Base-by-base conservation (phyloP, 768 basidiomycete species). In the Tulasnella sp. region DNA sequence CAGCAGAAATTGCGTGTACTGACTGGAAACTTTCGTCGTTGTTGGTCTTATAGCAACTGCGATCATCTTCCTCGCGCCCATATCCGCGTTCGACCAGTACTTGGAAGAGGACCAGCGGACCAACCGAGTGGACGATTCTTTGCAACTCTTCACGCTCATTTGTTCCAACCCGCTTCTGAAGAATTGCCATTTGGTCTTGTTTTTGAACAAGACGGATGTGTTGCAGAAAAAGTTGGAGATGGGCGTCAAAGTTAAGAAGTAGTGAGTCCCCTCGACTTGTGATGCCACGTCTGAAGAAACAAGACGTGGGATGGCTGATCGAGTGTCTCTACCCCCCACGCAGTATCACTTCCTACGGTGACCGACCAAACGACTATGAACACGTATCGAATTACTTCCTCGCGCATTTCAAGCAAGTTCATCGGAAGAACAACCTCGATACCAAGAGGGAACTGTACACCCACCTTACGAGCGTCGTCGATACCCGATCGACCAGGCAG, bases 31-130 rank as follows among this genome's bases (percentile, higher is more conserved):
- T 17, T 38, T 1, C 19, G 34, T 17, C n/a, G n/a, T 25, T 42
- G 22, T 42, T 25, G 11, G 22, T 3, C n/a, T 29, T 12, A 15
- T 15, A 75, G 69, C 79, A 15, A 76, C 69, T 22, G 79, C 79
- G 19, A 79, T 79, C 49, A 79, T 79, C 67, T 79, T 79, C 79
- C 78, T 79, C 25, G 77, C 77, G 22, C 79, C 79, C 29, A 74
- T 79, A 38, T 79, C 79, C 19, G 77, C 79, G 15, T 79, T 78
- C 38, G 79, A 79, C 40, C 79, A 79, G 68, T 76, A 71, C 37
- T 69, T 79, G 22, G 78, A 78, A 29, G 79, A 79, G 64, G 79
- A 79, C 52, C 70, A 68, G 12, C 72, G 54, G 34, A 72, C 70
- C 19, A 79, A 79, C 54, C 74, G 79, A 52, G 68, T 79, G 42